Evolutionary conservation across 202 grass and related monocot genomes (phyloP), one percentile per base, ranked within the genome.

Genomic region (Carex sylvatica): DNA sequence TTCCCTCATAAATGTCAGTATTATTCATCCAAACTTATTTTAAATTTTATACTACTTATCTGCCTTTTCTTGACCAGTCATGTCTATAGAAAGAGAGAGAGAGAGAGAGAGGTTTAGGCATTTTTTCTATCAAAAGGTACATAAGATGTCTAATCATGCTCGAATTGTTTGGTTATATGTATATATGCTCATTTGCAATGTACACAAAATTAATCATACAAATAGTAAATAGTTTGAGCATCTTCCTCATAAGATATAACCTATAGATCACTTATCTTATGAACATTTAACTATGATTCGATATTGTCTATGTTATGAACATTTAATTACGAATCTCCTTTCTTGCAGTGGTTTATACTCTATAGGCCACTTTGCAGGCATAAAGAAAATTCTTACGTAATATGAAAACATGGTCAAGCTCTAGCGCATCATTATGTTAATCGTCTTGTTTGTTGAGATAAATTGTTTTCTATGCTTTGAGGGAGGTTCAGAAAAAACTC

Each of bases 331-430:
- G 10, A 52, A 5, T 28, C 24, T 58, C 73, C 24, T 76, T 76
- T 58, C 0, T 75, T 52, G 70, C 16, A 51, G 2, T 47, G 42
- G 14, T 35, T 26, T 15, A 51, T n/a, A 33, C 4, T 55, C 1
- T 15, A 35, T 5, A 75, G 68, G 18, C 23, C 15, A 22, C 36
- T 71, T 47, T 47, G 20, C 72, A 75, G 2, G 24, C 49, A 12
- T 30, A 22, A 46, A 54, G 13, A 75, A 54, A 33, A 53, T 18
- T 75, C 47, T 33, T 28, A 33, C 28, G 10, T 55, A 76, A 35
- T 76, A 76, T 36, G 18, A 76, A 56, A 55, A 26, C 6, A 76
- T 58, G 51, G 51, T 19, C 73, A 58, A 76, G 26, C 51, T 76
- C 24, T 75, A 75, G 14, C 72, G 2, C 4, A 16, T 75, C 40